Evolutionary conservation across 177 flowering plant species (phyloP), one percentile per base, ranked within the genome.

Genomic region (Vitis hybrid): DNA sequence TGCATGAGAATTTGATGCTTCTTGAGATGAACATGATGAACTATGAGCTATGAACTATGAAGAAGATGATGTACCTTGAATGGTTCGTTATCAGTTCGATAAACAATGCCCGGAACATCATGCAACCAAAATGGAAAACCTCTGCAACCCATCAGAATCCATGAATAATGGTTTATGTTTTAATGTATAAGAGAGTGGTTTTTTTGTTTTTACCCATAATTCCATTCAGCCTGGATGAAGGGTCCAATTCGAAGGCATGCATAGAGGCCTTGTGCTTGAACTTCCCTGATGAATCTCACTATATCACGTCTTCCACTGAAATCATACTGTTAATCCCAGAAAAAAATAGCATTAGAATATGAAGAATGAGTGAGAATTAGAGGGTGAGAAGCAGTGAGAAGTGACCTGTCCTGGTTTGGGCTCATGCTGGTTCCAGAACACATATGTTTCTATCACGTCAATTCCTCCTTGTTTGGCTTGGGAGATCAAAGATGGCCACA

Each of bases 361-460:
- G 30, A 26, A 26, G 30, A 26, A 26, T 26, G 30, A 26, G 30
- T 26, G 30, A 39, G 45, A 7, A 39, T 39, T 39, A 39, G 45
- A 39, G 8, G 45, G 8, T 39, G 45, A 39, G 2, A 49, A 51
- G 19, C 51, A 9, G 8, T 39, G 45, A 39, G 2, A 49, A 51
- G 19, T 56, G 17, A 91, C 98, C 94, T 91, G 81, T 8, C 94
- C 93, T 3, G 67, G 90, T 63, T 73, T 76, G 45, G 97, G 97
- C 74, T 94, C 98, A 73, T 94, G 98, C 6, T 77, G 77, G 75
- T 92, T 92, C 97, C 98, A 94, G 63, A 94, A 94, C 4, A 89
- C 93, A 62, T 87, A 87, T 12, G 98, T 94, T 18, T 92, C 82
- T 48, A 94, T 89, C 7, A 84, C 96, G 66, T 92, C 93, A 13